phyloP scores from a whole-genome alignment of 352 stramenopile genomes.

The Phytopythium aichiense region DNA sequence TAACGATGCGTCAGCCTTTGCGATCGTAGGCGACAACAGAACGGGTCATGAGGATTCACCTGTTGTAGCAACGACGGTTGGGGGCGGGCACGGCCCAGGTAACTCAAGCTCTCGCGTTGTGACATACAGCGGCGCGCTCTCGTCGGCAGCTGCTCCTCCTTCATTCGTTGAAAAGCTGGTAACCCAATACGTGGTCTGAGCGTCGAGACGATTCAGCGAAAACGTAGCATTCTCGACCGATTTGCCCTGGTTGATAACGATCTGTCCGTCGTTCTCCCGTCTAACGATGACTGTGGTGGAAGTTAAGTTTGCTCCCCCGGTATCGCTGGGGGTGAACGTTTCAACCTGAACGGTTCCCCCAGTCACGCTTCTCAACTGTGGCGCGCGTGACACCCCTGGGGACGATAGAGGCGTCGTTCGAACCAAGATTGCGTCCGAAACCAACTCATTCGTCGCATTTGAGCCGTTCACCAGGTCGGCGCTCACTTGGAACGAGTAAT shows the following conservation, averaged over 20 bases:
- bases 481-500: conserved; percentile 25
- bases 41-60: conserved; percentile 12
- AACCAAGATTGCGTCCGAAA: conserved; percentile 23
- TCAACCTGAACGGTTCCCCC: conserved; percentile 18
- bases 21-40: not conserved
- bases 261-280: conserved; percentile 8
- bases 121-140: conserved; percentile 15
- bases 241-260: conserved; percentile 9
- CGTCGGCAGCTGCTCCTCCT: conserved; percentile 8
- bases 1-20: not conserved
- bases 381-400: conserved; percentile 10
- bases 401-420: conserved; percentile 18
- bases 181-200: conserved; percentile 30
- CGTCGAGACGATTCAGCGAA: conserved; percentile 31
- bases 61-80: conserved; percentile 33
- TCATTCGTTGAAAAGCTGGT: conserved; percentile 26
- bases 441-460: conserved; percentile 9
- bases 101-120: conserved; percentile 22
- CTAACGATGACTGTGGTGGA: conserved; percentile 23
- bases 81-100: conserved; percentile 34
- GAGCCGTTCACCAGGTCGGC: conserved; percentile 10
- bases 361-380: conserved; percentile 9
- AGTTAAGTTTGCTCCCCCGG: conserved; percentile 25
- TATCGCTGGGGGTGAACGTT: conserved; percentile 23
- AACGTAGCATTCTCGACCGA: conserved; percentile 8